phyloP scores from a whole-genome alignment of 768 basidiomycete species.

The Sistotremastrum niveocremeum region DNA sequence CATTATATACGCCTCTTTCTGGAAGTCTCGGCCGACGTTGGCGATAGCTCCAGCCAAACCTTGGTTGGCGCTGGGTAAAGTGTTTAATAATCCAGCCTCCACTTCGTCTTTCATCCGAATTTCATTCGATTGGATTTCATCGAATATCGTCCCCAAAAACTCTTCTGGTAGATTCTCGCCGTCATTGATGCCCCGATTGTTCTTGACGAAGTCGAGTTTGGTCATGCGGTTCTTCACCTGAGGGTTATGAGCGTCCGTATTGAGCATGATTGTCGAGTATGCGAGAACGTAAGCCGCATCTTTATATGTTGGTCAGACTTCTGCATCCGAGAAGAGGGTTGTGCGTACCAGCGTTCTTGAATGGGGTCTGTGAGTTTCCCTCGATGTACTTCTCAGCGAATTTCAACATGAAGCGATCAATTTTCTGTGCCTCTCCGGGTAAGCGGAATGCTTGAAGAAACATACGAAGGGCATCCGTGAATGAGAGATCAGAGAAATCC shows the following conservation, averaged over 20 bases:
- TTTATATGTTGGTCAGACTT: slow-evolving; percentile 14
- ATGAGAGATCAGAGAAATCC: slow-evolving; percentile 69
- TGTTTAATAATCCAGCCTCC: slow-evolving; percentile 38
- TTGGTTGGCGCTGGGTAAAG: slow-evolving; percentile 31
- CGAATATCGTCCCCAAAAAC: slow-evolving; percentile 61
- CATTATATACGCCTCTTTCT: slow-evolving; percentile 90
- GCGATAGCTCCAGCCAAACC: slow-evolving; percentile 76
- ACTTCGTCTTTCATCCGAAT: slow-evolving; percentile 99
- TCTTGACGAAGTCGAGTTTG: slow-evolving; percentile 80
- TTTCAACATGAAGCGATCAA: slow-evolving; percentile 97
- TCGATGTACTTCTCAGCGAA: slow-evolving; percentile 95
- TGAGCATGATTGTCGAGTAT: slow-evolving; percentile 90
- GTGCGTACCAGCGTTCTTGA: slow-evolving; percentile 82
- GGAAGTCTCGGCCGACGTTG: slow-evolving; percentile 85
- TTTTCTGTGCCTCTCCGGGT: slow-evolving; percentile 96
- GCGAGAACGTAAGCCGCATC: slow-evolving; percentile 92
- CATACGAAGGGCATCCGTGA: slow-evolving; percentile 78
- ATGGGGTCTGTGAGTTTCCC: slow-evolving; percentile 69
- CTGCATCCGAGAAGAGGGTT: background rate
- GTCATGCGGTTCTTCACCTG: slow-evolving; percentile 94
- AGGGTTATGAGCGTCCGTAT: slow-evolving; percentile 94
- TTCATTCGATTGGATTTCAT: slow-evolving; percentile 85
- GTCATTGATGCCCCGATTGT: slow-evolving; percentile 96
- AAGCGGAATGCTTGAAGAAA: slow-evolving; percentile 95
- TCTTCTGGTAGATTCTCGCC: slow-evolving; percentile 80